phyloP scores from a whole-genome alignment of 371 early-diverging fungal species.

The Mucor mucedo region DNA sequence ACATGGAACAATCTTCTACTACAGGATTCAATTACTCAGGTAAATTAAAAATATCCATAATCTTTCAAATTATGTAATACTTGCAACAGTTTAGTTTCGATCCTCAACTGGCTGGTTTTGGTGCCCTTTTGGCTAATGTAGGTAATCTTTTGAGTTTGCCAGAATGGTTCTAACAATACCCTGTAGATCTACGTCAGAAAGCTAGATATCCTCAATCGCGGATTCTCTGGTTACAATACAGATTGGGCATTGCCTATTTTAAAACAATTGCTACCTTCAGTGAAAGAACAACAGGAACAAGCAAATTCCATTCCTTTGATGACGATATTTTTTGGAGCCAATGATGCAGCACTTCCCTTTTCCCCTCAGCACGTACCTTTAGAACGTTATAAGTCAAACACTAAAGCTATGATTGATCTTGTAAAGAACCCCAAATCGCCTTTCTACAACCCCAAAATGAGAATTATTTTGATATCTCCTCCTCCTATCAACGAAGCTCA shows the following conservation, averaged over 20 bases:
- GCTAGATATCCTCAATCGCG: constrained; percentile 80
- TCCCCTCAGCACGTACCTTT: constrained; percentile 71
- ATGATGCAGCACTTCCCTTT: constrained; percentile 72
- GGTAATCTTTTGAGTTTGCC: constrained; percentile 1
- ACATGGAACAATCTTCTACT: neutral
- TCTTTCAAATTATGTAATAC: constrained; percentile 15
- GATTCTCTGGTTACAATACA: constrained; percentile 82
- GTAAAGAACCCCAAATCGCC: constrained; percentile 58
- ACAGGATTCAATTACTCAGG: constrained; percentile 32
- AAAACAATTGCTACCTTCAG: constrained; percentile 57
- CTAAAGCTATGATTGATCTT: constrained; percentile 57
- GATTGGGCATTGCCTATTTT: constrained; percentile 69
- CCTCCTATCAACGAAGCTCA: constrained; percentile 69
- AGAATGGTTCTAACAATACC: neutral
- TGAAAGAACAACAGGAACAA: constrained; percentile 33
- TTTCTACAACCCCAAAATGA: constrained; percentile 58
- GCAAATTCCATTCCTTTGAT: constrained; percentile 58
- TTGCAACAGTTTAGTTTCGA: constrained; percentile 63
- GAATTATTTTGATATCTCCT: constrained; percentile 77
- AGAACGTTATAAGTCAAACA: constrained; percentile 61
- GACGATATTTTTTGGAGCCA: constrained; percentile 84
- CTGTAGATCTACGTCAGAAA: constrained; percentile 69
- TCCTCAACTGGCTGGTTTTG: constrained; percentile 68
- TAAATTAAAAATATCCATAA: neutral
- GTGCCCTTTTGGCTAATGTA: constrained; percentile 66